Conservation (phyloP, 805 yeast genomes). For the Barnettozyma salicaria region DNA sequence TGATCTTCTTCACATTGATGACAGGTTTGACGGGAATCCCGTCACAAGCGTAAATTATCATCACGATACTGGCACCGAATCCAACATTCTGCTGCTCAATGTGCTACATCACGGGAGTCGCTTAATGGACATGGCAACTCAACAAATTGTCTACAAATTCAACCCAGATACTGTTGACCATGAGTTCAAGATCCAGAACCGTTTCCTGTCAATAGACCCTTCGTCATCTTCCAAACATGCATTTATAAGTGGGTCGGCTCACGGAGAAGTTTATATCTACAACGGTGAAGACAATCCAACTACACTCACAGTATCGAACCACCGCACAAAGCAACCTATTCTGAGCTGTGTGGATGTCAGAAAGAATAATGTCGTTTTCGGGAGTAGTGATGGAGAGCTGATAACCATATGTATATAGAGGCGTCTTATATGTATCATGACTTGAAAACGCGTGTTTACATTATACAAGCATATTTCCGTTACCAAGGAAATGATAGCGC, state of each 20-base stretch:
- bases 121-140: slow-evolving; percentile 5
- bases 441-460: too few relatives aligned
- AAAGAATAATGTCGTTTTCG: background rate
- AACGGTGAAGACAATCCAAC: background rate
- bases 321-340: too few relatives aligned
- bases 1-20: slow-evolving; percentile 12
- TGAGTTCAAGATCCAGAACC: slow-evolving; percentile 11
- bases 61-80: background rate
- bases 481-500: too few relatives aligned
- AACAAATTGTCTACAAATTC: background rate
- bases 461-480: too few relatives aligned
- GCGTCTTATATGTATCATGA: too few relatives aligned
- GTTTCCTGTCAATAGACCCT: background rate
- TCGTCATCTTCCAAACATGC: background rate
- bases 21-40: slow-evolving; percentile 4
- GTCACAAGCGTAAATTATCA: slow-evolving; percentile 9
- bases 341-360: slow-evolving; percentile 1
- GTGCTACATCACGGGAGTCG: background rate
- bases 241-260: slow-evolving; percentile 9
- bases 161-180: slow-evolving; percentile 1
- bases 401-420: too few relatives aligned
- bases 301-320: too few relatives aligned
- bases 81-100: slow-evolving; percentile 6
- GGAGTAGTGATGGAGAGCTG: background rate
- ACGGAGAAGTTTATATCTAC: slow-evolving; percentile 6